Evolutionary conservation across 345 rosid genomes (phyloP).

Genomic region (Lepidium sativum): DNA sequence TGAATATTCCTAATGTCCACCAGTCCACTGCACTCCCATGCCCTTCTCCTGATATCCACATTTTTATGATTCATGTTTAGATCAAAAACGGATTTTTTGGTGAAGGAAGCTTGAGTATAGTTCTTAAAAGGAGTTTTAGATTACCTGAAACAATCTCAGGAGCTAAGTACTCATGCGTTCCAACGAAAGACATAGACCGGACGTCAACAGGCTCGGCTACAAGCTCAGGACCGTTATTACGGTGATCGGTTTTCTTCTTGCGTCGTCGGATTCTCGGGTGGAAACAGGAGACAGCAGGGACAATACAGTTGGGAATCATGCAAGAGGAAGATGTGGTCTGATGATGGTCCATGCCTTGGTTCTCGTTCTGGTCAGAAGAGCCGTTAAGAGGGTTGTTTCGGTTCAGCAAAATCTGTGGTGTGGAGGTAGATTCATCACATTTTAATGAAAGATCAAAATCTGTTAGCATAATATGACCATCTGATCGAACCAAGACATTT

Average conservation of each 20-base stretch:
- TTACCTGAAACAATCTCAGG: conserved; percentile 72
- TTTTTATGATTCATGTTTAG: not conserved
- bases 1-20: conserved; percentile 93
- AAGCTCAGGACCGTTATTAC: conserved; percentile 50
- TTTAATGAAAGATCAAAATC: conserved; percentile 91
- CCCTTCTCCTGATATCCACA: conserved; percentile 52
- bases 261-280: conserved; percentile 57
- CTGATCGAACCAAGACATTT: conserved; percentile 80
- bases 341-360: conserved; percentile 29
- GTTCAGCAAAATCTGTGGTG: conserved; percentile 50
- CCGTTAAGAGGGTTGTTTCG: conserved; percentile 19
- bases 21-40: conserved; percentile 87
- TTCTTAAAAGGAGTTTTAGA: not conserved
- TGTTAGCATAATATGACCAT: conserved; percentile 89
- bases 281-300: conserved; percentile 84
- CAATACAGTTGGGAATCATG: conserved; percentile 77
- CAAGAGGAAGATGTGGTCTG: conserved; percentile 61
- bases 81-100: not conserved
- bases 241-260: conserved; percentile 47
- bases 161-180: conserved; percentile 91
- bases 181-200: conserved; percentile 88
- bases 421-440: conserved; percentile 56
- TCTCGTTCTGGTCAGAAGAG: conserved; percentile 24
- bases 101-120: no score
- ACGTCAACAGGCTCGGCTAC: conserved; percentile 82